These are phyloP conservation scores for Juglanconis oblonga DNA, from an alignment of 2,329 filamentous ascomycete species.

Conservation along the genomic window DNA sequence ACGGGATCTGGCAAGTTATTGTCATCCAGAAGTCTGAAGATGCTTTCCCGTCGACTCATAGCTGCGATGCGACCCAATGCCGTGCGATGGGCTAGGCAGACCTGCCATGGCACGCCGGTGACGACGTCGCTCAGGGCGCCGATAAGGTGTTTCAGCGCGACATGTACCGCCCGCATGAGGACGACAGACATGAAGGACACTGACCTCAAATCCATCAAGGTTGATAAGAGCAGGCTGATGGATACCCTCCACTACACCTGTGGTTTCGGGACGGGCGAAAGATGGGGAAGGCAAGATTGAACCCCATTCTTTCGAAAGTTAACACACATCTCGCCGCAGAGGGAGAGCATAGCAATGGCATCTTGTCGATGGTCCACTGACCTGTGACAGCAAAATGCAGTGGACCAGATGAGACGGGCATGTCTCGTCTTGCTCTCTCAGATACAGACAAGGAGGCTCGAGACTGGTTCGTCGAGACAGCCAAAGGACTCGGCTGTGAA, in stretches of 20 bases:
- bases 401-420: constrained; percentile 64
- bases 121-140: not conserved
- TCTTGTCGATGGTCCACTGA: constrained; percentile 15
- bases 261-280: constrained; percentile 63
- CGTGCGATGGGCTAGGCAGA: not conserved
- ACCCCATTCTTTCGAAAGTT: not conserved
- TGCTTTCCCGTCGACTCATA: not conserved
- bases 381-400: constrained; percentile 27
- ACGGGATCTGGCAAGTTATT: not conserved
- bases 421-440: constrained; percentile 70
- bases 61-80: too few species aligned
- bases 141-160: constrained; percentile 9
- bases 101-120: not conserved
- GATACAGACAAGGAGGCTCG: constrained; percentile 69
- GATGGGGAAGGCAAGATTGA: constrained; percentile 62
- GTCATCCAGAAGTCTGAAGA: not conserved
- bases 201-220: constrained; percentile 38
- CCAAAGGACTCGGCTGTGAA: constrained; percentile 61
- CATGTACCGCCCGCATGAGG: not conserved
- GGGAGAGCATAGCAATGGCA: too few species aligned
- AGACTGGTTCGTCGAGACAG: constrained; percentile 71
- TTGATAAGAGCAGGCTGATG: constrained; percentile 59
- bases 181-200: constrained; percentile 14
- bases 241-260: constrained; percentile 63
- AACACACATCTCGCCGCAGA: too few species aligned